These are phyloP conservation scores for Cadophora sp. DNA, from an alignment of 2,329 filamentous ascomycete species.

Conservation along the genomic window DNA sequence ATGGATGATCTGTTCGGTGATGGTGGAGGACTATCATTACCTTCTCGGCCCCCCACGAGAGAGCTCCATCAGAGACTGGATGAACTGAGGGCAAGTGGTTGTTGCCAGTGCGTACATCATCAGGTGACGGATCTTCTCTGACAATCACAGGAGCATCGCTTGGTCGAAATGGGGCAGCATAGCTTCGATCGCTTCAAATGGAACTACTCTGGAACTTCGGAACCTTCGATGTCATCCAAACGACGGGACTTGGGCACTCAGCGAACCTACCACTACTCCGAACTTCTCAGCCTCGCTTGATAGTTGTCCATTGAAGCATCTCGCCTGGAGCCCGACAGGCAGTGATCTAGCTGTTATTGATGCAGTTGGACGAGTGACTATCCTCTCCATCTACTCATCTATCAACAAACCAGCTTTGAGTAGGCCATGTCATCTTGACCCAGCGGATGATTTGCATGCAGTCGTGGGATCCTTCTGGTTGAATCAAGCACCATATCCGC, in stretches of 20 bases:
- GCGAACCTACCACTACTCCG: constrained; percentile 70
- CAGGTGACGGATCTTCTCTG: constrained; percentile 10
- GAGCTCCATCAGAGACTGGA: constrained; percentile 76
- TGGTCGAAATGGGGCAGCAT: constrained; percentile 92
- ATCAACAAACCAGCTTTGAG: constrained; percentile 74
- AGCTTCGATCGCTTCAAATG: constrained; percentile 78
- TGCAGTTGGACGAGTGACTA: constrained; percentile 75
- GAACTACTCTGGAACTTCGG: constrained; percentile 72
- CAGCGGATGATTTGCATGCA: constrained; percentile 75
- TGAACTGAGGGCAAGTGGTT: constrained; percentile 76
- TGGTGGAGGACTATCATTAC: constrained; percentile 63
- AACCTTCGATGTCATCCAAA: constrained; percentile 73
- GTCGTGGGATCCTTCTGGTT: constrained; percentile 91
- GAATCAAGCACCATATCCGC: constrained; percentile 40
- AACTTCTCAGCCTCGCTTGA: constrained; percentile 66
- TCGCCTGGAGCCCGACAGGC: constrained; percentile 78
- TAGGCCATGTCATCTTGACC: constrained; percentile 69
- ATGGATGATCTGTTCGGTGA: constrained; percentile 79
- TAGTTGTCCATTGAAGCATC: constrained; percentile 74
- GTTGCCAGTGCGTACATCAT: constrained; percentile 74
- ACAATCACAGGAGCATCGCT: constrained; percentile 68
- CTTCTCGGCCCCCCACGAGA: constrained; percentile 63
- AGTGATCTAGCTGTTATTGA: constrained; percentile 87
- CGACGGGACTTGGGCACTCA: constrained; percentile 77
- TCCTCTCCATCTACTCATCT: constrained; percentile 73